Evolutionary conservation across 179 eudicot species (phyloP).

Genomic region (Drosera spatulata): DNA sequence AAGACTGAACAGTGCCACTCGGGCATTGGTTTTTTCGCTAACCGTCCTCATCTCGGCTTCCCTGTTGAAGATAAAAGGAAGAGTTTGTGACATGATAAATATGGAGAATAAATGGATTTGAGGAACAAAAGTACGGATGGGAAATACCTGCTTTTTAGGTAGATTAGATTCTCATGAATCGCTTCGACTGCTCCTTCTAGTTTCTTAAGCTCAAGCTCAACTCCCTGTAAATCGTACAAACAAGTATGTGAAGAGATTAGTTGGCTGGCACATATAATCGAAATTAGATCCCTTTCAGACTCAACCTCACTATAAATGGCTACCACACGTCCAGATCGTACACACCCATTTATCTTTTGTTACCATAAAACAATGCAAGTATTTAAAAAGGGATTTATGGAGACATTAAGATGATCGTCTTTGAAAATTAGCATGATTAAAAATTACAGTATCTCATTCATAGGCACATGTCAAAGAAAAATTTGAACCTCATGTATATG

Average conservation of each 20-base stretch:
- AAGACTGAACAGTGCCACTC: constrained; percentile 72
- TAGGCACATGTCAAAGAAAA: no score
- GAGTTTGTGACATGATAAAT: not conserved
- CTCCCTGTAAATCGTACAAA: constrained; percentile 32
- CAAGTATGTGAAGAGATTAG: not conserved
- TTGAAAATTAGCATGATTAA: no score
- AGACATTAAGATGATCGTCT: no score
- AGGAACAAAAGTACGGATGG: not conserved
- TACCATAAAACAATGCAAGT: no score
- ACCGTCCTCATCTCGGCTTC: constrained; percentile 71
- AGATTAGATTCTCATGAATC: constrained; percentile 55
- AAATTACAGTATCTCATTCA: no score
- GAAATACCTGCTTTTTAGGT: constrained; percentile 42
- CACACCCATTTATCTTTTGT: no score
- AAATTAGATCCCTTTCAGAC: no score
- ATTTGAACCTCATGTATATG: no score
- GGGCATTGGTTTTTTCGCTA: constrained; percentile 57
- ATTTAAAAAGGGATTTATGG: no score
- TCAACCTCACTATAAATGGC: no score
- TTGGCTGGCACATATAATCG: no score
- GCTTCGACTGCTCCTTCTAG: constrained; percentile 72
- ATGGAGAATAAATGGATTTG: not conserved
- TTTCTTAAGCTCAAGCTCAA: constrained; percentile 70
- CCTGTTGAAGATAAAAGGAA: constrained; percentile 19
- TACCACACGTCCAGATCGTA: no score